phyloP scores from a whole-genome alignment of 768 basidiomycete species.

The Leccinum variicolor region DNA sequence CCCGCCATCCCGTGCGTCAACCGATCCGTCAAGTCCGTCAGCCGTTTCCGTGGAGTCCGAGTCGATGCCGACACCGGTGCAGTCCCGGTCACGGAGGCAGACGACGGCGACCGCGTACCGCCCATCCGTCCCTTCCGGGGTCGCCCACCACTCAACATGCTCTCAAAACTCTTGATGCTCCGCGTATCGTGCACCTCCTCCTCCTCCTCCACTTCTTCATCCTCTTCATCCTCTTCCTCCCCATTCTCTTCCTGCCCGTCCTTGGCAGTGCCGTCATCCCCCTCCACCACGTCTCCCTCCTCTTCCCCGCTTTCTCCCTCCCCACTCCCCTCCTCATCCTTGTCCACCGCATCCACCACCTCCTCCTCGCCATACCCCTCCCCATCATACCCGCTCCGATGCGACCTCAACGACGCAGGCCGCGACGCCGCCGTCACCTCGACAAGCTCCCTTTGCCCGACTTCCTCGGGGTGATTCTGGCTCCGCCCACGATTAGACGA shows the following conservation, averaged over 20 bases:
- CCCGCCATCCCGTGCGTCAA: constrained; percentile 71
- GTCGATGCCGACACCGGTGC: not conserved
- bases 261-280: constrained; percentile 24
- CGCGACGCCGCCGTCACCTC: constrained; percentile 46
- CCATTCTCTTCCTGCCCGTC: constrained; percentile 12
- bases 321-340: not conserved
- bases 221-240: constrained; percentile 22
- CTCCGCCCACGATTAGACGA: constrained; percentile 8
- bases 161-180: constrained; percentile 85
- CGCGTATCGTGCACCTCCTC: constrained; percentile 50
- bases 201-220: constrained; percentile 27
- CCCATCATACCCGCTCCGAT: constrained; percentile 4
- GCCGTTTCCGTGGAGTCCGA: constrained; percentile 52
- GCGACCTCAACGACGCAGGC: constrained; percentile 46
- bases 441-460: constrained; percentile 49
- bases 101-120: not conserved
- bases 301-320: constrained; percentile 16
- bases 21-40: constrained; percentile 58
- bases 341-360: constrained; percentile 13
- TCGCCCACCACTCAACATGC: constrained; percentile 57
- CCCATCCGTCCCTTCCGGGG: constrained; percentile 8
- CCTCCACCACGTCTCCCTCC: constrained; percentile 24
- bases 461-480: constrained; percentile 24
- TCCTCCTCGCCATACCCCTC: constrained; percentile 14
- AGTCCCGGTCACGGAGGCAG: not conserved